phyloP scores from a whole-genome alignment of 225 moss, liverwort and hornwort genomes.

The Straminergon stramineum region DNA sequence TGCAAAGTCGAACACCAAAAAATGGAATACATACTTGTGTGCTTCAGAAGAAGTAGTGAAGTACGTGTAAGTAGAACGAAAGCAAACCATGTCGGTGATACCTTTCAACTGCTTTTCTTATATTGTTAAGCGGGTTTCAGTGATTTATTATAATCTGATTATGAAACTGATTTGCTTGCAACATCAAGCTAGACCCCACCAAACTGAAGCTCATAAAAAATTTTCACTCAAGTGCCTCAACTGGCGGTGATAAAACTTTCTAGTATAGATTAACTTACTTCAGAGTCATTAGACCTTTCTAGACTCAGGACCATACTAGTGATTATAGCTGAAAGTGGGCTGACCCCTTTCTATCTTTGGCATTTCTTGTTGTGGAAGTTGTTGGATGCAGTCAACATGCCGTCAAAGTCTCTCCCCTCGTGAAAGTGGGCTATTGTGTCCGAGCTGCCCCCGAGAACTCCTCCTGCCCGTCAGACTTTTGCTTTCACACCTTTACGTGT shows the following conservation, averaged over 20 bases:
- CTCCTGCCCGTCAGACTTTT: neutral
- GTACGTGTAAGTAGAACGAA: neutral
- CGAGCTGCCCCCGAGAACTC: neutral
- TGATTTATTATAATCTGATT: neutral
- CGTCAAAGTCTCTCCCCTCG: neutral
- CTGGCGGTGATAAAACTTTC: neutral
- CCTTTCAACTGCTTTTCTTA: neutral
- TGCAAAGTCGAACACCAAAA: neutral
- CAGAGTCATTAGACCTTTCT: neutral
- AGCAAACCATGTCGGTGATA: neutral
- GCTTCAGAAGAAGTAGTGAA: too few relatives aligned
- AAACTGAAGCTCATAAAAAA: neutral
- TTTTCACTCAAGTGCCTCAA: neutral
- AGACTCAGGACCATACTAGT: neutral
- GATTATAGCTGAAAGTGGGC: neutral
- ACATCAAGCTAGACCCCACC: neutral
- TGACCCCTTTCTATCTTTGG: neutral
- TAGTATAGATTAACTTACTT: neutral
- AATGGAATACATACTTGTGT: neutral
- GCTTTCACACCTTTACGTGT: neutral
- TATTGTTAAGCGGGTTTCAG: neutral
- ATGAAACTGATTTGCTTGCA: neutral
- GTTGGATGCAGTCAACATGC: neutral
- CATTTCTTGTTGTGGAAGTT: neutral
- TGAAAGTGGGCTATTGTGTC: neutral